Evolutionary conservation across 768 basidiomycete genomes (phyloP).

Genomic region (Sistotremastrum niveocremeum): DNA sequence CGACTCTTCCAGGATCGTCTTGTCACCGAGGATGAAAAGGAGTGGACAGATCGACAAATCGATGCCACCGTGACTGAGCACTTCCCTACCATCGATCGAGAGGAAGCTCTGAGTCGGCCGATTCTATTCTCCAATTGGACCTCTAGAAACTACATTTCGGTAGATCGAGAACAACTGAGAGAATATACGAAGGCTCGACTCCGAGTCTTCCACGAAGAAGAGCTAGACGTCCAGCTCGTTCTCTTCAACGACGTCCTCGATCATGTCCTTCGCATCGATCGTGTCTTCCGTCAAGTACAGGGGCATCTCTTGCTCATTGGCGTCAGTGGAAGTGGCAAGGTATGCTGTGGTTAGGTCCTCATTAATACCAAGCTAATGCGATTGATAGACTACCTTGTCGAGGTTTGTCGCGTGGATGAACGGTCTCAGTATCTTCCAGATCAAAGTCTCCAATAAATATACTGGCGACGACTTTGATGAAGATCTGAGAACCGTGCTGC

Average conservation of each 20-base stretch:
- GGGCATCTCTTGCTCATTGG: conserved; percentile 94
- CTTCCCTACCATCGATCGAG: conserved; percentile 85
- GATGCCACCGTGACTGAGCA: conserved; percentile 72
- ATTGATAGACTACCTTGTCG: conserved; percentile 77
- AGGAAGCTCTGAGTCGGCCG: conserved; percentile 77
- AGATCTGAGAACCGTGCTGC: conserved; percentile 87
- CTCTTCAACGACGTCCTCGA: conserved; percentile 98
- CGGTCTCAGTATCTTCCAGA: conserved; percentile 96
- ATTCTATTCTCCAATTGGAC: conserved; percentile 99
- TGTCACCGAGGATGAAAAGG: conserved; percentile 82
- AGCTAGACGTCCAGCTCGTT: conserved; percentile 93
- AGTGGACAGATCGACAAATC: conserved; percentile 91
- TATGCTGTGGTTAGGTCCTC: conserved; percentile 19
- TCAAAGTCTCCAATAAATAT: conserved; percentile 99
- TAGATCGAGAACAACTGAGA: conserved; percentile 82
- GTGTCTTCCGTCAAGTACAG: conserved; percentile 97
- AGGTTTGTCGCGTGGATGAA: conserved; percentile 99
- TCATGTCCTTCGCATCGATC: conserved; percentile 94
- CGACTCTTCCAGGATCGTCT: conserved; percentile 97
- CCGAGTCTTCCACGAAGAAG: conserved; percentile 98
- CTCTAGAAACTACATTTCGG: conserved; percentile 89
- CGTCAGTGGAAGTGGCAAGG: conserved; percentile 97
- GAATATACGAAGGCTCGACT: conserved; percentile 96
- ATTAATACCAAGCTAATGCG: conserved; percentile 7
- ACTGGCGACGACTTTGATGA: conserved; percentile 98